These are phyloP conservation scores for Candida glaebosa DNA, from an alignment of 805 yeast species.

Conservation along the genomic window DNA sequence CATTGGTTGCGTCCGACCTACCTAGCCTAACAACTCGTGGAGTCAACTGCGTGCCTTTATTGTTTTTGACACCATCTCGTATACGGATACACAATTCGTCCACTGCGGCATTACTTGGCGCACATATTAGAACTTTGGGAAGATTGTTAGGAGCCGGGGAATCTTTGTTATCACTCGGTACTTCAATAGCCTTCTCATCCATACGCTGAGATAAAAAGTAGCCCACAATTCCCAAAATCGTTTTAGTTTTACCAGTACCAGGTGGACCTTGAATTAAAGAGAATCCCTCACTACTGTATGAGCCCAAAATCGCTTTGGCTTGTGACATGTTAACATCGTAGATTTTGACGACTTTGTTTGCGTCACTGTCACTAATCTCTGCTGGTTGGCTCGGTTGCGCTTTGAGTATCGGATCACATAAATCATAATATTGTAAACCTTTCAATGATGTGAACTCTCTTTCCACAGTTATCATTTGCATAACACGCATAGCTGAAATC, in stretches of 20 bases:
- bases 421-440: slow-evolving; percentile 79
- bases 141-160: slow-evolving; percentile 21
- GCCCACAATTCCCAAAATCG: slow-evolving; percentile 89
- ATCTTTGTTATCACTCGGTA: slow-evolving; percentile 21
- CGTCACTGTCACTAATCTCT: slow-evolving; percentile 26
- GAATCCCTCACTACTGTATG: slow-evolving; percentile 68
- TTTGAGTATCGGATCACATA: slow-evolving; percentile 59
- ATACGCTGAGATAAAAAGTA: slow-evolving; percentile 49
- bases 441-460: slow-evolving; percentile 84
- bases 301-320: slow-evolving; percentile 80
- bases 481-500: slow-evolving; percentile 66
- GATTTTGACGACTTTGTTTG: slow-evolving; percentile 40
- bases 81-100: slow-evolving; percentile 89
- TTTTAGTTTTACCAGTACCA: slow-evolving; percentile 98
- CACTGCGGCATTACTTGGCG: slow-evolving; percentile 98
- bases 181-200: slow-evolving; percentile 16
- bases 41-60: slow-evolving; percentile 48
- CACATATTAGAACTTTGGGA: slow-evolving; percentile 79
- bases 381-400: slow-evolving; percentile 58
- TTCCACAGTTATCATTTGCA: slow-evolving; percentile 88
- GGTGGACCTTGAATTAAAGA: slow-evolving; percentile 98
- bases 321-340: slow-evolving; percentile 82
- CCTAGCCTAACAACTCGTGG: slow-evolving; percentile 87
- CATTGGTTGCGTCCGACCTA: slow-evolving; percentile 80
- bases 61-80: slow-evolving; percentile 61